A percentile compares a stretch with the other conserved stretches of the same genome.
Evolutionary conservation across 2,329 filamentous ascomycete species (phyloP).

Genomic region (Talaromyces sp.): DNA sequence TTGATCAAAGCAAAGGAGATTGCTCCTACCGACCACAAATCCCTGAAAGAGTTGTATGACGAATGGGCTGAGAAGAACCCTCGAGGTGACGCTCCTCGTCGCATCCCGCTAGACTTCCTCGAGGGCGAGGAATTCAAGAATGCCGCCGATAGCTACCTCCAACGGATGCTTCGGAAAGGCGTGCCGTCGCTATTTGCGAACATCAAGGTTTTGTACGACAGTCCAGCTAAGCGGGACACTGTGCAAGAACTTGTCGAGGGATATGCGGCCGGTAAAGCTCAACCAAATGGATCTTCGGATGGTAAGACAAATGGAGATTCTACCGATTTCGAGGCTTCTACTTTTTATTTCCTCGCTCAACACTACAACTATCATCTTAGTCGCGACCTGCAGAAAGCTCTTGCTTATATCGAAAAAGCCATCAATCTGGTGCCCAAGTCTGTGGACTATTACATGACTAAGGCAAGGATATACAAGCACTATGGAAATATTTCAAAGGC

Average conservation of each 20-base stretch:
- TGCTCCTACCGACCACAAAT: constrained; percentile 53
- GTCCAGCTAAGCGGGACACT: constrained; percentile 68
- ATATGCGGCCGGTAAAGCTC: constrained; percentile 58
- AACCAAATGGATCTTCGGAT: constrained; percentile 43
- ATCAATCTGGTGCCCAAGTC: constrained; percentile 72
- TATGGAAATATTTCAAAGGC: constrained; percentile 72
- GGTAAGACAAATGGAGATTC: constrained; percentile 46
- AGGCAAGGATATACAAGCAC: constrained; percentile 92
- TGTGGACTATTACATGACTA: constrained; percentile 91
- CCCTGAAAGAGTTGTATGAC: constrained; percentile 69
- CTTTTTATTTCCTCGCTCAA: constrained; percentile 88
- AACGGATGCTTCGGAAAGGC: constrained; percentile 81
- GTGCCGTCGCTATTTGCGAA: constrained; percentile 96
- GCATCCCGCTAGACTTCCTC: constrained; percentile 85
- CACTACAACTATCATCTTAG: constrained; percentile 93
- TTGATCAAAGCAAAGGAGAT: constrained; percentile 66
- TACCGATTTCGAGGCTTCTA: constrained; percentile 65
- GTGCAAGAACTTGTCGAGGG: constrained; percentile 71
- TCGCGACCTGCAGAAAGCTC: constrained; percentile 74
- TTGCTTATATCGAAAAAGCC: constrained; percentile 75
- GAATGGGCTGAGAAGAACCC: constrained; percentile 76
- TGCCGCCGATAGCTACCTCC: constrained; percentile 72
- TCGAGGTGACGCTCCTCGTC: constrained; percentile 75
- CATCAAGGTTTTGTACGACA: constrained; percentile 83
- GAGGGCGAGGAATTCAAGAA: constrained; percentile 73